These are phyloP conservation scores for Panicum hallii DNA, from an alignment of 202 grass and related monocot genomes.

Conservation along the genomic window DNA sequence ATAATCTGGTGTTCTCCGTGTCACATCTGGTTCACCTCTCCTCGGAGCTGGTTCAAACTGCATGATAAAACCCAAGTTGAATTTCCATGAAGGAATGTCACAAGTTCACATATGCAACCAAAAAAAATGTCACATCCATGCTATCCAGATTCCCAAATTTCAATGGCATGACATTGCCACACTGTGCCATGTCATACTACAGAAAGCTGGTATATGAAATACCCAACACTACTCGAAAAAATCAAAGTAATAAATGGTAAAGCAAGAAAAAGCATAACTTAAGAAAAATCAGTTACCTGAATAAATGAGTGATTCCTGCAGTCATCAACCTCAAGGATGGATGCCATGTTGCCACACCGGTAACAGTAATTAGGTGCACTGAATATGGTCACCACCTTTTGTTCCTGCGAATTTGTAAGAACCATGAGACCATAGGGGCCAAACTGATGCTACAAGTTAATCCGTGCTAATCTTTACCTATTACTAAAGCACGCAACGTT, in stretches of 20 bases:
- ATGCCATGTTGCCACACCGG: conserved; percentile 85
- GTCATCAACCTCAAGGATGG: conserved; percentile 80
- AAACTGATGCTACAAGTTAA: conserved; percentile 13
- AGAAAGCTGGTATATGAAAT: background rate
- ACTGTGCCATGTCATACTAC: background rate
- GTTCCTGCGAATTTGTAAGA: conserved; percentile 52
- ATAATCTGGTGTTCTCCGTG: conserved; percentile 89
- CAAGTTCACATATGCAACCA: background rate
- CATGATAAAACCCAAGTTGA: conserved; percentile 33
- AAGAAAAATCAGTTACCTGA: conserved; percentile 50
- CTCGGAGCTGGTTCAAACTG: conserved; percentile 94
- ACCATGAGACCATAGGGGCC: conserved; percentile 11
- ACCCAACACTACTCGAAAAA: background rate
- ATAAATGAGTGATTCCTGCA: conserved; percentile 73
- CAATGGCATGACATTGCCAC: background rate
- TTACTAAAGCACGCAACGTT: too few relatives aligned
- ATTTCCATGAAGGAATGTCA: conserved; percentile 3
- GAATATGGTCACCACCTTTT: conserved; percentile 84
- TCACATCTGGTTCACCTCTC: conserved; percentile 92
- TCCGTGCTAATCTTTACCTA: background rate
- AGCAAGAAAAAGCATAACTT: background rate
- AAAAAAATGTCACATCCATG: background rate
- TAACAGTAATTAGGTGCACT: conserved; percentile 84
- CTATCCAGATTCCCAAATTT: background rate
- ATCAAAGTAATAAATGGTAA: background rate